Evolutionary conservation across 2,329 filamentous ascomycete genomes (phyloP).

Genomic region (Zelopaecilomyces penicillatus): DNA sequence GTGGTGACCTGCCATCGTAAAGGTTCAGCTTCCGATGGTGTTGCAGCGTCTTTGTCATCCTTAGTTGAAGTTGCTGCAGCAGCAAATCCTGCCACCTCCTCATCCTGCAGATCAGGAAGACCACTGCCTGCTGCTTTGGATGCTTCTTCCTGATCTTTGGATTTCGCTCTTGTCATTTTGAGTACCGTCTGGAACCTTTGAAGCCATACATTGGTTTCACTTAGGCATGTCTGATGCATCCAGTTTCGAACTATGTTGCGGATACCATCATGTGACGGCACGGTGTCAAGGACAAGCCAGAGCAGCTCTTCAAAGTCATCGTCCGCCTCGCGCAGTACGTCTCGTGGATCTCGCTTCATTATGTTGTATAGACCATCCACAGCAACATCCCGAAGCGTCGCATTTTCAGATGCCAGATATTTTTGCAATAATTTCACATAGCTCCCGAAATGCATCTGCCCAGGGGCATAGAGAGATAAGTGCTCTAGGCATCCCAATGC

Average conservation of each 20-base stretch:
- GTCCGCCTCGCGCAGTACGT: constrained; percentile 69
- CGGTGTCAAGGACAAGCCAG: constrained; percentile 78
- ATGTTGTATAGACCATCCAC: constrained; percentile 86
- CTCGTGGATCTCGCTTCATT: constrained; percentile 84
- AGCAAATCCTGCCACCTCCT: constrained; percentile 94
- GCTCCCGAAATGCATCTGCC: constrained; percentile 71
- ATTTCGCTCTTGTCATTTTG: constrained; percentile 72
- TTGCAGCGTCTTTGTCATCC: constrained; percentile 44
- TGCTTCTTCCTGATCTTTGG: constrained; percentile 42
- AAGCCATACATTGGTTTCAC: constrained; percentile 77
- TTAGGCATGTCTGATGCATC: constrained; percentile 81
- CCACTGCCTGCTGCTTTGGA: constrained; percentile 38
- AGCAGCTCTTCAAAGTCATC: constrained; percentile 80
- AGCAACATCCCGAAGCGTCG: constrained; percentile 67
- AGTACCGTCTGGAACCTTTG: constrained; percentile 80
- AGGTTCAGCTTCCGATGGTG: constrained; percentile 65
- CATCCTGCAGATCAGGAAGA: constrained; percentile 78
- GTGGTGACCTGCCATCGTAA: constrained; percentile 92
- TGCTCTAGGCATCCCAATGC: constrained; percentile 82
- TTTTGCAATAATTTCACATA: constrained; percentile 79
- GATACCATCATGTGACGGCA: constrained; percentile 70
- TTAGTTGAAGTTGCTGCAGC: constrained; percentile 56
- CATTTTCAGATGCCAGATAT: constrained; percentile 61
- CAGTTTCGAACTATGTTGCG: constrained; percentile 84
- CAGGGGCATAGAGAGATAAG: constrained; percentile 82